Conservation (phyloP, 208 protist species). For the Crithidia fasciculata region DNA sequence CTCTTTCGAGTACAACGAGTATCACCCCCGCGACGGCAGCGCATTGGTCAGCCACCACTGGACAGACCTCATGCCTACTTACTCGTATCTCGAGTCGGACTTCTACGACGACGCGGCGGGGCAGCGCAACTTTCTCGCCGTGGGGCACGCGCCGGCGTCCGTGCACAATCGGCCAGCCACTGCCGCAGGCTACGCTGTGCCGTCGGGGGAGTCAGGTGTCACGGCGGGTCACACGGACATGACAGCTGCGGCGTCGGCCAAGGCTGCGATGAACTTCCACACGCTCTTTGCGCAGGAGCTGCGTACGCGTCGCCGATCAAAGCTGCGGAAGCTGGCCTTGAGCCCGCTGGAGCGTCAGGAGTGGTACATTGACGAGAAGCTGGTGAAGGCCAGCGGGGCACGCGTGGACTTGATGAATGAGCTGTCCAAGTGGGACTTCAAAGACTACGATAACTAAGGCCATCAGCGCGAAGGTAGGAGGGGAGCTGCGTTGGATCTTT, state of each 20-base stretch:
- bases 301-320: constrained; percentile 46
- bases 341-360: constrained; percentile 72
- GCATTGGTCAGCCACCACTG: constrained; percentile 63
- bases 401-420: constrained; percentile 86
- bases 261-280: constrained; percentile 41
- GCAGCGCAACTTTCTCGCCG: constrained; percentile 63
- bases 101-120: constrained; percentile 48
- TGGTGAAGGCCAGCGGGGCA: constrained; percentile 70
- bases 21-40: constrained; percentile 53
- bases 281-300: constrained; percentile 73
- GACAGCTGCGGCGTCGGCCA: constrained; percentile 3
- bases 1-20: constrained; percentile 85
- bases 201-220: background rate
- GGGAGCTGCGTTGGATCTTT: too few relatives aligned
- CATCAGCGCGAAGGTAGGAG: too few relatives aligned
- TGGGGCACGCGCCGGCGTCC: constrained; percentile 48
- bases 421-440: constrained; percentile 70
- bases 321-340: constrained; percentile 74
- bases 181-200: constrained; percentile 8
- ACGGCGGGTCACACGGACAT: too few relatives aligned
- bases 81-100: constrained; percentile 75
- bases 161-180: background rate
- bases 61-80: constrained; percentile 75
- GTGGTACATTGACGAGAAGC: constrained; percentile 88
- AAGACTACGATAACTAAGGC: constrained; percentile 69